Conservation (phyloP, 1,139 yeast genomes). For the Candida pseudoviswanathii region DNA sequence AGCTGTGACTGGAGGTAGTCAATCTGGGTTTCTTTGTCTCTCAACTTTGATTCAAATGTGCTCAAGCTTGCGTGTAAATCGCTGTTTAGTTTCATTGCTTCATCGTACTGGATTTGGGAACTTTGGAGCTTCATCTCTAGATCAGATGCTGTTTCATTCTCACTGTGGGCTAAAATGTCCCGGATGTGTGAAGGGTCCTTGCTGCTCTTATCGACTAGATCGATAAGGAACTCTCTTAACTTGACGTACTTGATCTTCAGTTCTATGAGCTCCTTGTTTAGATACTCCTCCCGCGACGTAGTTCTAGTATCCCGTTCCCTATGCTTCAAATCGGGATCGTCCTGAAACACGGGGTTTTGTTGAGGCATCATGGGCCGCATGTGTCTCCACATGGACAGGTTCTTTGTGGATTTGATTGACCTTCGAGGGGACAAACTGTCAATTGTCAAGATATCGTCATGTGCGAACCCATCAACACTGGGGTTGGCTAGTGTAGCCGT, state of each 20-base stretch:
- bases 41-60: constrained; percentile 32
- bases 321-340: no score
- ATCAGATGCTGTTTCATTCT: constrained; percentile 15
- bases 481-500: no score
- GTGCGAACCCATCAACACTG: neutral
- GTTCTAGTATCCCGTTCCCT: constrained; percentile 13
- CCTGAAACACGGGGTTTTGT: constrained; percentile 14
- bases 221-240: constrained; percentile 44
- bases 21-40: constrained; percentile 27
- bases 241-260: constrained; percentile 47
- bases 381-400: constrained; percentile 34
- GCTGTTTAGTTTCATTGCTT: constrained; percentile 37
- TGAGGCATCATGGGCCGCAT: constrained; percentile 29
- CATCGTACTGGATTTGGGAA: constrained; percentile 35
- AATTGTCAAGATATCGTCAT: no score
- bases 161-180: constrained; percentile 10
- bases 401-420: constrained; percentile 10
- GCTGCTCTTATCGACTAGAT: constrained; percentile 31
- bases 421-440: no score
- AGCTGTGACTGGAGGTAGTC: constrained; percentile 19
- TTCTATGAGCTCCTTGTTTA: constrained; percentile 43
- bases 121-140: constrained; percentile 20
- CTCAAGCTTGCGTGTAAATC: constrained; percentile 43
- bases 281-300: constrained; percentile 28
- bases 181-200: neutral